Evolutionary conservation across 495 filamentous ascomycete genomes (phyloP).

Genomic region (Hypoxylon crocopeplum): DNA sequence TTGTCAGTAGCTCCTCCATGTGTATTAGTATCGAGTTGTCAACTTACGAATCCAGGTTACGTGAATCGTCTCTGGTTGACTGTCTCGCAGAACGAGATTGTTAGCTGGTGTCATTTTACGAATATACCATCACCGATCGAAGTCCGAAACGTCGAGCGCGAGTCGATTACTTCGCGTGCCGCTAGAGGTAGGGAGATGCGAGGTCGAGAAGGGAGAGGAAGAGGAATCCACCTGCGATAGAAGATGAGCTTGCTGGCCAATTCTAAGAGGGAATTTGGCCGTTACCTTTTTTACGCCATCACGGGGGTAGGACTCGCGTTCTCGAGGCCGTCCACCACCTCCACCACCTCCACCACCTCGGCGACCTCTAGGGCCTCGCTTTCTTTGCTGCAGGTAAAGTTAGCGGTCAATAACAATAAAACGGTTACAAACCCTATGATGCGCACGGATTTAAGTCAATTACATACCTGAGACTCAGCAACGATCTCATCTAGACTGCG

Average conservation of each 20-base stretch:
- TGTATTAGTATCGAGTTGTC: neutral
- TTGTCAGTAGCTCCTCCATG: neutral
- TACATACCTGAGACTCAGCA: constrained; percentile 75
- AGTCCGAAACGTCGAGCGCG: constrained; percentile 43
- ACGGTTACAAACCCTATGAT: neutral
- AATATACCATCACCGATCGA: constrained; percentile 53
- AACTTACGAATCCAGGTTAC: constrained; percentile 63
- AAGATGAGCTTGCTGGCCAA: constrained; percentile 2
- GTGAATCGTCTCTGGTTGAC: constrained; percentile 61
- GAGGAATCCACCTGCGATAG: constrained; percentile 42
- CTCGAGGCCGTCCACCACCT: constrained; percentile 62
- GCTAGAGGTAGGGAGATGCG: constrained; percentile 32
- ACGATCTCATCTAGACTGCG: constrained; percentile 87
- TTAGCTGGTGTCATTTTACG: constrained; percentile 64
- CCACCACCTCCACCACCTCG: constrained; percentile 41
- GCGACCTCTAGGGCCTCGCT: constrained; percentile 39
- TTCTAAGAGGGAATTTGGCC: constrained; percentile 5
- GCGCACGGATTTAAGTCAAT: neutral
- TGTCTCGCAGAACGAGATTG: constrained; percentile 59
- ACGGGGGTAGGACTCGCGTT: constrained; percentile 65
- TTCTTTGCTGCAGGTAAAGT: constrained; percentile 33
- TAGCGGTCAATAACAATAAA: constrained; percentile 3
- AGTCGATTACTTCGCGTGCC: constrained; percentile 32
- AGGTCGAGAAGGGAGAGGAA: constrained; percentile 42
- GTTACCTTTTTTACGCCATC: constrained; percentile 82